These are phyloP conservation scores for Pyricularia pennisetigena DNA, from an alignment of 2,329 filamentous ascomycete species.

Conservation along the genomic window DNA sequence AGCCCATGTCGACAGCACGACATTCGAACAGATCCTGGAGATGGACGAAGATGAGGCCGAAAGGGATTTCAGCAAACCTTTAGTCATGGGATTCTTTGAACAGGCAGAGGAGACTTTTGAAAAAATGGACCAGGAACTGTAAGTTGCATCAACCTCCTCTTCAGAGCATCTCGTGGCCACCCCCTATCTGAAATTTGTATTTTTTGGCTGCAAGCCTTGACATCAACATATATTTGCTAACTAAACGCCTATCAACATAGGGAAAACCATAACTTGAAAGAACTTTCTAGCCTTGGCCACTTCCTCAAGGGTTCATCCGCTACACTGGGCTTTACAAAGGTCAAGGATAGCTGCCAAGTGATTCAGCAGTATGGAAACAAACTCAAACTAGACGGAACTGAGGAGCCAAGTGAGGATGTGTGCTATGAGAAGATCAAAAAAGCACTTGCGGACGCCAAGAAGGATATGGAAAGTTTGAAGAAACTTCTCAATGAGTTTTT, in stretches of 20 bases:
- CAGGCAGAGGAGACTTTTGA: slow-evolving; percentile 81
- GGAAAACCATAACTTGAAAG: slow-evolving; percentile 54
- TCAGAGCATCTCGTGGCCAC: no score
- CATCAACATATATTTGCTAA: slow-evolving; percentile 9
- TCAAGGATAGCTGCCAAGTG: slow-evolving; percentile 90
- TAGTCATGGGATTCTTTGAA: slow-evolving; percentile 87
- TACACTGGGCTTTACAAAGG: slow-evolving; percentile 80
- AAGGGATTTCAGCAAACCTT: slow-evolving; percentile 76
- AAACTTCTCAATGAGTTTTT: slow-evolving; percentile 63
- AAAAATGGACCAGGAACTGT: slow-evolving; percentile 79
- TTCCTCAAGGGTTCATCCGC: slow-evolving; percentile 97
- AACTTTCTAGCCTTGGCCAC: slow-evolving; percentile 78
- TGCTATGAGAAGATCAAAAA: slow-evolving; percentile 62
- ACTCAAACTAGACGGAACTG: slow-evolving; percentile 67
- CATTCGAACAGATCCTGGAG: slow-evolving; percentile 92
- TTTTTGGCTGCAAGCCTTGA: slow-evolving; percentile 1
- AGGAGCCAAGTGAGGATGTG: slow-evolving; percentile 54
- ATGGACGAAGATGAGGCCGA: slow-evolving; percentile 91
- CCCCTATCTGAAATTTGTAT: not conserved
- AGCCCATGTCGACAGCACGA: slow-evolving; percentile 66
- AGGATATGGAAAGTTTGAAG: slow-evolving; percentile 68
- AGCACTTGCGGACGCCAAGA: slow-evolving; percentile 62
- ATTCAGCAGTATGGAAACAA: slow-evolving; percentile 86
- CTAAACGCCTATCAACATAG: slow-evolving; percentile 31
- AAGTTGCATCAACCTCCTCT: slow-evolving; percentile 30